A percentile compares a stretch with the other conserved stretches of the same genome.
Conservation (phyloP, 768 basidiomycete genomes). For the Amanita fuliginea region DNA sequence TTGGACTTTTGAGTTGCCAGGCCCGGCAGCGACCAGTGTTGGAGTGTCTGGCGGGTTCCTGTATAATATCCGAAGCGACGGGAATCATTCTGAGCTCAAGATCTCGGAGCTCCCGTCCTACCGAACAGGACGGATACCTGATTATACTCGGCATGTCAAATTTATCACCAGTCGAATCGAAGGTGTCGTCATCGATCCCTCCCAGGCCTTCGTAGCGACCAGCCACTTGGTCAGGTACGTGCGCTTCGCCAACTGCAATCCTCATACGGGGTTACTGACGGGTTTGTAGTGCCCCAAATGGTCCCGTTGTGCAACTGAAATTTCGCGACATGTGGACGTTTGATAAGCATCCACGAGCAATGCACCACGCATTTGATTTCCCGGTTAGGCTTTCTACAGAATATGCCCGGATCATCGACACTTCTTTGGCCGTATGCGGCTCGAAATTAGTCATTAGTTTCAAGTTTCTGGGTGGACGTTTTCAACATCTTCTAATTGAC, state of each 20-base stretch:
- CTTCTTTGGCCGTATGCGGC: slow-evolving; percentile 29
- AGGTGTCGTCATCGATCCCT: slow-evolving; percentile 31
- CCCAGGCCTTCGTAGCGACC: slow-evolving; percentile 33
- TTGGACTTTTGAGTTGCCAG: slow-evolving; percentile 36
- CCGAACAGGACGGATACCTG: slow-evolving; percentile 30
- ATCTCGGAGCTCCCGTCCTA: slow-evolving; percentile 35
- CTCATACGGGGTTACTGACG: background rate
- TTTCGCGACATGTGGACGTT: slow-evolving; percentile 47
- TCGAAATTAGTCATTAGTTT: slow-evolving; percentile 31
- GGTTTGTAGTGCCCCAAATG: slow-evolving; percentile 24
- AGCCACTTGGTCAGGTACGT: slow-evolving; percentile 29
- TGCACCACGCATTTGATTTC: slow-evolving; percentile 29
- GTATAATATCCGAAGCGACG: slow-evolving; percentile 29
- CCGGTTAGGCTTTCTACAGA: slow-evolving; percentile 21
- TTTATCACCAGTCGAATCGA: slow-evolving; percentile 33
- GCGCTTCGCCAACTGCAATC: background rate
- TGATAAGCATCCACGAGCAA: slow-evolving; percentile 38
- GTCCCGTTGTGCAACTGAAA: slow-evolving; percentile 35
- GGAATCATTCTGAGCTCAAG: slow-evolving; percentile 30
- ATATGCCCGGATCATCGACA: slow-evolving; percentile 18
- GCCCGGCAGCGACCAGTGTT: slow-evolving; percentile 25
- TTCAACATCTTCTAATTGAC: slow-evolving; percentile 36
- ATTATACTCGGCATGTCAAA: slow-evolving; percentile 32
- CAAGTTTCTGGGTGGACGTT: slow-evolving; percentile 27
- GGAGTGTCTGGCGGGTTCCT: slow-evolving; percentile 36